A percentile compares a stretch with the other conserved stretches of the same genome.
These are phyloP conservation scores for Hyphopichia homilentoma DNA, from an alignment of 805 yeast genomes.

Conservation along the genomic window DNA sequence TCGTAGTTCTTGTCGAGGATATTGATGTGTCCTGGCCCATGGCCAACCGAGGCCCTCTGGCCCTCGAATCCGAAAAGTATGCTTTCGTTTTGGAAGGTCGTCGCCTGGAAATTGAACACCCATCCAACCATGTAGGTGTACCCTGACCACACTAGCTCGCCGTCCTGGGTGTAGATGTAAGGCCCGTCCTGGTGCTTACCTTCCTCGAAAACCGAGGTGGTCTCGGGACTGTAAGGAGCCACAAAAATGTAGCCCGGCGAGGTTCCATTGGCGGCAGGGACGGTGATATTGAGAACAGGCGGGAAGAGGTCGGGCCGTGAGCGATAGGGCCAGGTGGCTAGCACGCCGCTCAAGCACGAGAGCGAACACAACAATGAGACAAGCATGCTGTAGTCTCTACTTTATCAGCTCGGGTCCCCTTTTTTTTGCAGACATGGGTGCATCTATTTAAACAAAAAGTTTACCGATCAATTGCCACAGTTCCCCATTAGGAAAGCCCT, in stretches of 20 bases:
- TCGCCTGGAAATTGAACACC: slow-evolving; percentile 21
- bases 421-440: too few relatives aligned
- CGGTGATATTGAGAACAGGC: background rate
- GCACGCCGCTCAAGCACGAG: too few relatives aligned
- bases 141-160: slow-evolving; percentile 32
- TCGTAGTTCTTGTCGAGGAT: background rate
- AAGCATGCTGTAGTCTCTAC: too few relatives aligned
- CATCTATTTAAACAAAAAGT: too few relatives aligned
- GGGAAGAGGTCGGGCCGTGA: background rate
- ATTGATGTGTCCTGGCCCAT: background rate
- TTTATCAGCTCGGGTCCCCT: too few relatives aligned
- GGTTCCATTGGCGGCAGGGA: background rate
- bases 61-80: slow-evolving; percentile 5
- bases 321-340: background rate
- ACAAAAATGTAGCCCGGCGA: background rate
- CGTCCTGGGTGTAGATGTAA: slow-evolving; percentile 24
- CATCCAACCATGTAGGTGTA: slow-evolving; percentile 21
- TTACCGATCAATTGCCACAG: too few relatives aligned
- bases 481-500: too few relatives aligned
- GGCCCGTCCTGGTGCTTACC: slow-evolving; percentile 21
- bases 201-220: background rate
- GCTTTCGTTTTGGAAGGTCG: slow-evolving; percentile 13
- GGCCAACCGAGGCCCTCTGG: background rate
- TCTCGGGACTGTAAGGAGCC: background rate
- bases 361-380: too few relatives aligned